Evolutionary conservation across 495 filamentous ascomycete genomes (phyloP).

Genomic region (Penicillium tannophilum): DNA sequence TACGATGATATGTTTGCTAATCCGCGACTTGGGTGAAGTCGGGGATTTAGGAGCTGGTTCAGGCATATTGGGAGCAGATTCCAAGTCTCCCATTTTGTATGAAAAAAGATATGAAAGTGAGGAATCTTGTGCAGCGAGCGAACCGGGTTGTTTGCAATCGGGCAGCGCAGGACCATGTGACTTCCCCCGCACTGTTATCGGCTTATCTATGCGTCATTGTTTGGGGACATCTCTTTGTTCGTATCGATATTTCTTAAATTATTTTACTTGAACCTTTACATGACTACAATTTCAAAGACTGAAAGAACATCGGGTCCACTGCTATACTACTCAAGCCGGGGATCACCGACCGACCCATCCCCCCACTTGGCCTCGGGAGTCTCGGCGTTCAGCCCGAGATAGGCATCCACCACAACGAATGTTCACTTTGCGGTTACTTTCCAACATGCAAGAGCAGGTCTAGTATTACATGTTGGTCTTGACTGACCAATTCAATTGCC

Average conservation of each 20-base stretch:
- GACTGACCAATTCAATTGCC: neutral
- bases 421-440: too few relatives aligned
- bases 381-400: neutral
- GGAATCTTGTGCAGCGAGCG: slow-evolving; percentile 7
- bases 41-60: slow-evolving; percentile 26
- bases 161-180: slow-evolving; percentile 17
- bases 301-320: neutral
- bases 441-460: too few relatives aligned
- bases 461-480: neutral
- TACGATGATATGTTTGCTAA: slow-evolving; percentile 51
- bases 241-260: neutral
- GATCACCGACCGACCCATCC: neutral
- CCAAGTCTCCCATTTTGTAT: slow-evolving; percentile 26
- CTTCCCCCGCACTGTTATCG: slow-evolving; percentile 32
- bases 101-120: slow-evolving; percentile 7
- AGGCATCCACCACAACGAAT: too few relatives aligned
- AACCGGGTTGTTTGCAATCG: slow-evolving; percentile 6
- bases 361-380: slow-evolving; percentile 6
- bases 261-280: neutral
- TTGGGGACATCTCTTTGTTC: neutral
- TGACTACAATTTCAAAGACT: neutral
- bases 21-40: slow-evolving; percentile 29
- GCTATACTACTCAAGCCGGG: neutral
- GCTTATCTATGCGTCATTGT: slow-evolving; percentile 25
- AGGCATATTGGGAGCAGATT: slow-evolving; percentile 22